Conservation (phyloP, 108 stramenopile species). For the Parietichytrium sp. region DNA sequence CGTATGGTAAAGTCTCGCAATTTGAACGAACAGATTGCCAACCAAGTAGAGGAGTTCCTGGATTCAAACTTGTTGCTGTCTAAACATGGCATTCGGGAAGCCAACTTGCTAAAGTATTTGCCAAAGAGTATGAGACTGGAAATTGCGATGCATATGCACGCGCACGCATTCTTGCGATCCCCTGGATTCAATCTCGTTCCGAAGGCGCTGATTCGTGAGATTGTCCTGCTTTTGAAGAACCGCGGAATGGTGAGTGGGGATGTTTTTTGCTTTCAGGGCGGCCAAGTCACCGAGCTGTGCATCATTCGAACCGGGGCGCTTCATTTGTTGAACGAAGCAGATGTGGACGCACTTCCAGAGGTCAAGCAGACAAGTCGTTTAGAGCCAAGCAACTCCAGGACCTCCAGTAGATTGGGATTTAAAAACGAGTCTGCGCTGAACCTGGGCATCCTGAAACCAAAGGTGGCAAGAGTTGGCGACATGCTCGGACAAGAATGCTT, state of each 20-base stretch:
- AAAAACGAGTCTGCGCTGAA: no score
- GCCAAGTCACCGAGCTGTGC: no score
- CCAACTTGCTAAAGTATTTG: background rate
- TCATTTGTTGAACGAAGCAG: no score
- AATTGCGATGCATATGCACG: background rate
- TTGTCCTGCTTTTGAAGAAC: background rate
- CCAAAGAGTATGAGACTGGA: background rate
- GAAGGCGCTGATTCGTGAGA: background rate
- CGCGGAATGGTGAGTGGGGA: slow-evolving; percentile 15
- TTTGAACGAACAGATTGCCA: background rate
- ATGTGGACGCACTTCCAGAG: no score
- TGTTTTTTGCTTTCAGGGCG: background rate
- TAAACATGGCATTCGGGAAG: background rate
- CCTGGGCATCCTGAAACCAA: no score
- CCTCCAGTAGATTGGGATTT: no score
- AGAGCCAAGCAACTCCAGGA: no score
- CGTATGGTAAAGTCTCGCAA: background rate
- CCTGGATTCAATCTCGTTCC: background rate
- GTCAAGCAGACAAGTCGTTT: no score
- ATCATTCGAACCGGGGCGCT: no score
- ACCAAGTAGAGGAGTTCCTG: background rate
- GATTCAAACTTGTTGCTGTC: background rate
- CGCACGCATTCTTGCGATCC: background rate
- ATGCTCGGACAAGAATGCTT: no score
- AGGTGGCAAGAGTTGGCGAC: no score